Evolutionary conservation across 495 filamentous ascomycete species (phyloP).

Genomic region (Penicillium alfredii): DNA sequence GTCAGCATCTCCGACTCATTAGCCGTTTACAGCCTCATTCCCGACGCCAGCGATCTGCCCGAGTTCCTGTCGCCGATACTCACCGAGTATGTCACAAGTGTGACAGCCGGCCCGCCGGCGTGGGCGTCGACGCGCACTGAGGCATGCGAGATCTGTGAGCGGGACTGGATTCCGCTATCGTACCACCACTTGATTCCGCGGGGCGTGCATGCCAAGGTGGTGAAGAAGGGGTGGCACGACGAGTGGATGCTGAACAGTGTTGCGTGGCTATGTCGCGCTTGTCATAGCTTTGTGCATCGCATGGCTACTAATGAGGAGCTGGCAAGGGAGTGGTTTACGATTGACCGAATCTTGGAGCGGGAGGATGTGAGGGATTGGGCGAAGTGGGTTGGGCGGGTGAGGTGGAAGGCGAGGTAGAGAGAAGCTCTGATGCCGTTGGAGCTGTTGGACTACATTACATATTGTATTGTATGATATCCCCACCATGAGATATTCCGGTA

Average conservation of each 20-base stretch:
- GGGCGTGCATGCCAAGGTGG: slow-evolving; percentile 67
- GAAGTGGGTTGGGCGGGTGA: slow-evolving; percentile 56
- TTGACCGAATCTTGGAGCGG: slow-evolving; percentile 61
- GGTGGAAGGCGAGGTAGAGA: slow-evolving; percentile 54
- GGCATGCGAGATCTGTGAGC: slow-evolving; percentile 77
- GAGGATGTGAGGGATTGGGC: slow-evolving; percentile 70
- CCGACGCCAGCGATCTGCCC: slow-evolving; percentile 32
- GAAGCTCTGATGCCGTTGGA: no score
- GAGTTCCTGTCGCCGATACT: slow-evolving; percentile 59
- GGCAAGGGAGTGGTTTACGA: slow-evolving; percentile 65
- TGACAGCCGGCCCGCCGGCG: slow-evolving; percentile 54
- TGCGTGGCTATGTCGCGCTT: slow-evolving; percentile 85
- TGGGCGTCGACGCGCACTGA: slow-evolving; percentile 49
- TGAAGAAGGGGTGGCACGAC: slow-evolving; percentile 76
- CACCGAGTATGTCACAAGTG: slow-evolving; percentile 49
- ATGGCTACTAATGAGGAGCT: slow-evolving; percentile 74
- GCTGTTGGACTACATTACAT: no score
- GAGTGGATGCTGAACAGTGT: slow-evolving; percentile 71
- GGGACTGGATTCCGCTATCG: slow-evolving; percentile 68
- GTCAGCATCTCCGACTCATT: slow-evolving; percentile 54
- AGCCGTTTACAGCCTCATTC: slow-evolving; percentile 53
- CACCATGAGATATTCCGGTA: no score
- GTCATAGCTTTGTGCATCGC: slow-evolving; percentile 79
- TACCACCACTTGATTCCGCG: slow-evolving; percentile 84
- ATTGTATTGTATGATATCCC: no score